Conservation (phyloP, 164 flowering plant genomes). For the Akebia trifoliata region DNA sequence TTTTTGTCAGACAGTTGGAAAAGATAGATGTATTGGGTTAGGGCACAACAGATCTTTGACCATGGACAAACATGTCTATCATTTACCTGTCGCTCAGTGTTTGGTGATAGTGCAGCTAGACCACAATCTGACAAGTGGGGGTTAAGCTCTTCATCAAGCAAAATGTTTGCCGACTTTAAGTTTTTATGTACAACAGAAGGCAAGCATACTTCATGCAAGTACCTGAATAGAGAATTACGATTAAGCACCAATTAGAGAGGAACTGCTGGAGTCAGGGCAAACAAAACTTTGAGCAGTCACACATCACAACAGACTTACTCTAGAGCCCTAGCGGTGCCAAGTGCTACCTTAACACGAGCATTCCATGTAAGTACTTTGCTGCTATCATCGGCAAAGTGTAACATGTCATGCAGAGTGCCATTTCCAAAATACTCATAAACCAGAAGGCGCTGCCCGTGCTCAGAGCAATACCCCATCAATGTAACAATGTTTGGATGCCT, state of each 20-base stretch:
- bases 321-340: constrained; percentile 93
- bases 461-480: constrained; percentile 73
- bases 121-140: constrained; percentile 95
- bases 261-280: not conserved
- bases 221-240: constrained; percentile 41
- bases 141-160: constrained; percentile 87
- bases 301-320: constrained; percentile 51
- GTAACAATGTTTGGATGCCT: constrained; percentile 82
- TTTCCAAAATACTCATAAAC: constrained; percentile 69
- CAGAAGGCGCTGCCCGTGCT: constrained; percentile 92
- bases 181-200: constrained; percentile 97
- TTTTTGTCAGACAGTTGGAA: no score
- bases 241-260: constrained; percentile 9
- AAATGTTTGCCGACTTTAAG: constrained; percentile 91
- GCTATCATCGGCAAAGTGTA: constrained; percentile 77
- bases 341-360: constrained; percentile 81
- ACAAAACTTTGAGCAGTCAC: constrained; percentile 3
- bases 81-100: constrained; percentile 88
- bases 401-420: constrained; percentile 83
- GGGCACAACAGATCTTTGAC: not conserved
- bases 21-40: not conserved
- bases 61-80: constrained; percentile 3
- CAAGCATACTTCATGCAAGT: constrained; percentile 96
- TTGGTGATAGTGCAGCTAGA: constrained; percentile 82
- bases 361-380: constrained; percentile 75